Evolutionary conservation across 2,329 filamentous ascomycete genomes (phyloP), one percentile per base, ranked within the genome.

Genomic region (Celoporthe dispersa): DNA sequence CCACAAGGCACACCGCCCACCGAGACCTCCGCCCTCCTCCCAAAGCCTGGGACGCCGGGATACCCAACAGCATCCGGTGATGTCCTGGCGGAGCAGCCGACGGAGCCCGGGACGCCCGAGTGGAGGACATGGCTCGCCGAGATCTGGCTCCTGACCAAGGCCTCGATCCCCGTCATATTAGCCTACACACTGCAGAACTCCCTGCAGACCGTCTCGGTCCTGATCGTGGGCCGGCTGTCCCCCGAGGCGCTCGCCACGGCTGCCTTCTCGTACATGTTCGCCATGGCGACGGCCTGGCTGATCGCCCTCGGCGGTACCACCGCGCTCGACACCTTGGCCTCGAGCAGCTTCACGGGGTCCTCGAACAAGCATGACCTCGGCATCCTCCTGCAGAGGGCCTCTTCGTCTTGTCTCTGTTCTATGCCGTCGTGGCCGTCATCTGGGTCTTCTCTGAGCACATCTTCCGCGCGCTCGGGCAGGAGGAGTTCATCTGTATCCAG

Each of bases 181-280:
- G 93, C 93, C 70, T 97, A 97, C 79, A 91, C 91, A 11, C 84
- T 97, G 6, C 94, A 97, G 72, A 97, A 95, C 78, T 94, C 91
- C 6, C 83, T 97, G 0, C 94, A 97, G 77, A 97, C 94, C 0
- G 78, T 92, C 1, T 96, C 93, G 0, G 92, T 97, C 5, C 82
- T 97, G 61, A 90, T 97, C 51, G 93, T 93, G 3, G 94, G 94
- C 12, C 89, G 92, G 2, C 82, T 94, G 0, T 94, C 92, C 0
- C 91, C 94, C 0, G 91, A 96, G 79, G 90, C 93, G 1, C 82
- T 97, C 8, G 92, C 94, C 0, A 92, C 91, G 0, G 91, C 93
- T 1, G 93, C 94, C 0, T 97, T 97, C 76, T 92, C 92, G 1
- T 95, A 96, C 83, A 97, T 97, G 94, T 97, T 97, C 75, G 94